Evolutionary conservation across 257 asterid species (phyloP), one percentile per base, ranked within the genome.

Genomic region (Pogostemon cablin): DNA sequence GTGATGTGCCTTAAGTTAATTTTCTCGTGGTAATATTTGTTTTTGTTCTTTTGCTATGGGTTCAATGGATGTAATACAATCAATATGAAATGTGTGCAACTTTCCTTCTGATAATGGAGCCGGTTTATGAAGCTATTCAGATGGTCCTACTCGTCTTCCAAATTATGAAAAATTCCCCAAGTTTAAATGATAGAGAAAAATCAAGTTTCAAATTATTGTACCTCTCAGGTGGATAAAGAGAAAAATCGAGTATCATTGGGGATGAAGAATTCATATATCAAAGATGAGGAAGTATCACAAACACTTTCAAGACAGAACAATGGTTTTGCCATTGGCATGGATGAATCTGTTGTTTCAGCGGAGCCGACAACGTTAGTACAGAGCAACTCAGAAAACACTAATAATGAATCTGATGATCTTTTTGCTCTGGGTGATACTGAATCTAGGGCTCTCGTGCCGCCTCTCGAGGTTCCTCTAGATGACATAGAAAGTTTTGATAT

Each of bases 381-480:
- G 60, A 78, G 73, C 72, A 71, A 65, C 78, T 68, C 83, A 9
- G 56, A 71, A 58, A 71, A 79, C 64, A 5, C 48, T 15, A 53
- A 57, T 44, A 58, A 59, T 69, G 84, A 69, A 43, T 67, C 74
- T 67, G 86, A 81, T 65, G 72, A 50, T 75, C 84, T 47, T 68
- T 78, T 58, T 60, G 69, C 61, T 72, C 90, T 79, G 61, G 87
- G 84, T 47, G 95, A 81, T 68, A 66, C 83, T 67, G 97, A 85
- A 82, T 84, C 95, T 69, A 81, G 98, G 79, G 93, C 96, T 71
- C 86, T 86, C 47, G 79, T 91, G 68, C 98, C 87, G 48, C 82
- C 99, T 17, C 96, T 95, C 17, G 97, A 91, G 77, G 99, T 95
- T 71, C 89, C 86, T 55, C 89, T 95, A 72, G 96, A 91, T 75